Evolutionary conservation across 306 rosid species (phyloP), one percentile per base, ranked within the genome.

Genomic region (Cicer chorassanicum): DNA sequence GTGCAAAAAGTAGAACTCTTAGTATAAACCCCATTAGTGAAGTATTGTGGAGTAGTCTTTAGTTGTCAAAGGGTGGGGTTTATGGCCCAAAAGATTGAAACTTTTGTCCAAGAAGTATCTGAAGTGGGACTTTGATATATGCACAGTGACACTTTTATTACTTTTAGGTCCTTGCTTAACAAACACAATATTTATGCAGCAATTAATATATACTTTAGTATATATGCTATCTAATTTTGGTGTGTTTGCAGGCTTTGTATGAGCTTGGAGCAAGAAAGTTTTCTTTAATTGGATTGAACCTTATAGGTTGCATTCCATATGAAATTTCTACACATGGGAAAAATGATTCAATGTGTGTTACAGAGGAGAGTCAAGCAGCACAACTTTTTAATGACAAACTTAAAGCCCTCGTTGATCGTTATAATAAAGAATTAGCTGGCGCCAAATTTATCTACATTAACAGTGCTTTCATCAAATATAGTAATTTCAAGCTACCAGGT

Each of bases 191-290:
- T 29, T 29, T 29, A 29, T 29, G 36, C 36, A 29, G 36, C 1
- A 29, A 29, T 29, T 29, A 29, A 29, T 3, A 29, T 29, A 29
- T 3, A 29, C 36, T 48, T 48, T 48, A 48, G 15, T 48, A 5
- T 48, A 48, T 13, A 11, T 4, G 7, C 2, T 13, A 49, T 49
- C 54, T 49, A 16, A 49, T 6, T 13, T 51, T 42, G 6, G 41
- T 54, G 15, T 14, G 13, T 41, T 16, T 14, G 48, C 50, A 89
- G 90, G 78, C 10, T 2, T 77, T 91, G 87, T 55, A 88, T 57
- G 39, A 5, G 16, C 49, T 76, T 24, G 97, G 96, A 75, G 96
- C 88, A 55, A 93, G 88, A 51, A 91, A 91, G 73, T 24, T 93
- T 53, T 87, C 51, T 3, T 34, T 87, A 82, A 6, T 80, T 70